Evolutionary conservation across 148 eudicot species (phyloP), one percentile per base, ranked within the genome.

Genomic region (Chenopodium album): DNA sequence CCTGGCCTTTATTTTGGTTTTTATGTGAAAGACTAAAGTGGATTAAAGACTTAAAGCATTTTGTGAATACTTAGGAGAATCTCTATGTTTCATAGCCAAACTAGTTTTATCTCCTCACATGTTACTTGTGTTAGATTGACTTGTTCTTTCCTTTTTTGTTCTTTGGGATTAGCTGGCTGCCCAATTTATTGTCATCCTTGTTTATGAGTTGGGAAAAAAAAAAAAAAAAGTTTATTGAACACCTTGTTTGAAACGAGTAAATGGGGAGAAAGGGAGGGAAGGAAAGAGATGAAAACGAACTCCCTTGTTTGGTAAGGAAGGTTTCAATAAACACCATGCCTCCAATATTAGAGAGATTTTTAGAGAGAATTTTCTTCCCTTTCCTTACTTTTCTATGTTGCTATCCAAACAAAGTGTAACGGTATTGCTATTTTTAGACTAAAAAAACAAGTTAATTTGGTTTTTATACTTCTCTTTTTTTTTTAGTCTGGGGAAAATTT

Each of bases 91-190:
- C 60, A 4, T 0, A 54, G 20, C 20, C 60, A 13, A 22, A 62
- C 26, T 20, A 19, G 12, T 7, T 62, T 62, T 62, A 8, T 22
- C 19, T 62, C 12, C 65, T 66, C 34, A 66, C 6, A 4, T 66
- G 70, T 9, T 11, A 10, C 32, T 28, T 9, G 34, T 26, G 16
- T 66, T 64, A n/a, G n/a, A 2, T 29, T 31, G 32, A 31, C 32
- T n/a, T 22, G 68, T n/a, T 23, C 41, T 34, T 34, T 34, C 41
- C 5, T 4, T 34, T 34, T 34, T 34, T 5, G 4, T 34, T 34
- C 41, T 28, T 64, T 64, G 67, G 26, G 67, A 66, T 66, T 66
- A 66, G 70, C 34, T 66, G 8, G 70, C 70, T 66, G 70, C 70
- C 70, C 9, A 62, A 19, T 62, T 62, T 62, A 7, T 62, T 62